Evolutionary conservation across 2,329 filamentous ascomycete species (phyloP).

Genomic region (Fusarium stilboides): DNA sequence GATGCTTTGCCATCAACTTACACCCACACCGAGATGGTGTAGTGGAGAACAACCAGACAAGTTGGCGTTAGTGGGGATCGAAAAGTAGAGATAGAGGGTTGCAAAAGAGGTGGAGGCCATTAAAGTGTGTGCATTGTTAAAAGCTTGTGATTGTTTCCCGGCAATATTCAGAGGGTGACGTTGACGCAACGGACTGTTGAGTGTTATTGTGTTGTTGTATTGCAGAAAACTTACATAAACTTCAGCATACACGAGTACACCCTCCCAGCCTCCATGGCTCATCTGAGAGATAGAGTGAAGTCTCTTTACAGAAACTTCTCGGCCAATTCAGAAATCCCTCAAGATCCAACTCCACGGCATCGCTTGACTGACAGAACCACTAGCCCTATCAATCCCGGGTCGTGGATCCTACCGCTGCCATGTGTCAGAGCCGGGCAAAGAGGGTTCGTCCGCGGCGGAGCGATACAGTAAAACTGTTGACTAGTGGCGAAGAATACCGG

Average conservation of each 20-base stretch:
- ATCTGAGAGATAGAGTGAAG: no score
- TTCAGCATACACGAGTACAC: background rate
- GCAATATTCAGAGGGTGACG: background rate
- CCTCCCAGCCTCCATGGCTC: background rate
- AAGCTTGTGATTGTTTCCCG: background rate
- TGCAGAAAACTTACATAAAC: background rate
- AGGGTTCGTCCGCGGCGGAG: conserved; percentile 16
- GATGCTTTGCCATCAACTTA: conserved; percentile 1
- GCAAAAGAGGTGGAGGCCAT: conserved; percentile 15
- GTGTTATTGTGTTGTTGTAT: background rate
- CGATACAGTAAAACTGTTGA: background rate
- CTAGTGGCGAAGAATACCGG: conserved; percentile 14
- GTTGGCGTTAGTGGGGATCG: background rate
- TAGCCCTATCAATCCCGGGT: conserved; percentile 11
- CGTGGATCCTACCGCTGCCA: background rate
- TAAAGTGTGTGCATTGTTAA: conserved; percentile 37
- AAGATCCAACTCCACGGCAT: conserved; percentile 3
- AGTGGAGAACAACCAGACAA: conserved; percentile 15
- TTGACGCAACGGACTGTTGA: conserved; percentile 4
- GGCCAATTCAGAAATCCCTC: conserved; percentile 22
- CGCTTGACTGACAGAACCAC: conserved; percentile 12
- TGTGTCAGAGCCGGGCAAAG: conserved; percentile 6
- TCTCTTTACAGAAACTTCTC: background rate
- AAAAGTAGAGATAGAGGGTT: conserved; percentile 2
- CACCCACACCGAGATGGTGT: background rate